Conservation (phyloP, 1,284 basidiomycete species). For the Leccinum fallax region DNA sequence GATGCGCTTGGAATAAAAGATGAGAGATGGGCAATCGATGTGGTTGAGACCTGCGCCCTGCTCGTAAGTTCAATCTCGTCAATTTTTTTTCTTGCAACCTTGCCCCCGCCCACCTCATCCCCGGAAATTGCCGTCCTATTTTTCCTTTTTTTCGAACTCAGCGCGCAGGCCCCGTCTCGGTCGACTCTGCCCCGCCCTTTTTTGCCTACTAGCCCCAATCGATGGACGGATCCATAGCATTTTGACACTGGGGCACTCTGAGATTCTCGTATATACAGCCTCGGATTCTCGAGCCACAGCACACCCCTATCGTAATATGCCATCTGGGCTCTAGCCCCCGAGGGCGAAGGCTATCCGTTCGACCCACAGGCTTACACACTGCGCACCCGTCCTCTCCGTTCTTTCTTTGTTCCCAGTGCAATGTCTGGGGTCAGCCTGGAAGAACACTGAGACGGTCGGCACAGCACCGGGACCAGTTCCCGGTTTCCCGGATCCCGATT, state of each 20-base stretch:
- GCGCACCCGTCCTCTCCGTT: background rate
- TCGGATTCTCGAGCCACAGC: constrained; percentile 1
- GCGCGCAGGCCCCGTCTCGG: constrained; percentile 3
- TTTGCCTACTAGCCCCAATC: too few relatives aligned
- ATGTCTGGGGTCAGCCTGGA: background rate
- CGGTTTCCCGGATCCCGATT: background rate
- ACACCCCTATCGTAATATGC: background rate
- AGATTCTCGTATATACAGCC: background rate
- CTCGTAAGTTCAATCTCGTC: background rate
- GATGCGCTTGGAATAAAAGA: constrained; percentile 2
- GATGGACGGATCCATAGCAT: background rate
- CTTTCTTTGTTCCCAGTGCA: background rate
- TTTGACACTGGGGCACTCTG: background rate
- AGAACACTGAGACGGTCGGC: background rate
- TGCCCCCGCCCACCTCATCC: background rate
- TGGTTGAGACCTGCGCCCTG: background rate
- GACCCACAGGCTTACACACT: background rate
- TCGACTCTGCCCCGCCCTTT: too few relatives aligned
- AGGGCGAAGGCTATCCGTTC: background rate
- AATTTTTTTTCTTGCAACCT: constrained; percentile 13
- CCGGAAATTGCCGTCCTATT: constrained; percentile 10
- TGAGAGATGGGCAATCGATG: background rate
- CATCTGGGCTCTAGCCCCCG: background rate
- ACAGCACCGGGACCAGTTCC: background rate
- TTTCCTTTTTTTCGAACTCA: constrained; percentile 9